phyloP scores from a whole-genome alignment of 345 rosid genomes.

The Populus tremula region DNA sequence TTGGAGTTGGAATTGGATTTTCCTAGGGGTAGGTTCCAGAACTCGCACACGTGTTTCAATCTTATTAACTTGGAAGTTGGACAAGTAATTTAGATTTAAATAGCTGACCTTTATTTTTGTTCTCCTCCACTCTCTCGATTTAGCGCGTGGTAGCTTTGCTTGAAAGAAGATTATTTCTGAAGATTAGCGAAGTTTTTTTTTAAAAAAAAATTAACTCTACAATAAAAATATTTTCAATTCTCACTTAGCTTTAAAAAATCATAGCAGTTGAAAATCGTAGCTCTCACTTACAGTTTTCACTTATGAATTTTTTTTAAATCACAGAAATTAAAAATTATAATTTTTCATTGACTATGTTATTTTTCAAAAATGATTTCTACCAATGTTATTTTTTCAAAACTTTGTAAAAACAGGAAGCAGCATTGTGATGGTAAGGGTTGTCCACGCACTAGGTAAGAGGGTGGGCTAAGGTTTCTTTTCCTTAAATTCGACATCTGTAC shows the following conservation, averaged over 20 bases:
- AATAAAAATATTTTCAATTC: too few species aligned
- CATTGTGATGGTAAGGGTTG: not conserved
- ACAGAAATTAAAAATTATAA: too few species aligned
- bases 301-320: too few species aligned
- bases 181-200: not conserved
- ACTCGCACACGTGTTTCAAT: constrained; percentile 29
- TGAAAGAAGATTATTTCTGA: not conserved
- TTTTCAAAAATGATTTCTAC: too few species aligned
- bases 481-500: not conserved
- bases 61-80: not conserved
- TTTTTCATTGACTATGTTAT: too few species aligned
- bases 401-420: too few species aligned
- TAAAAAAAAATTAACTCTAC: too few species aligned
- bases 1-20: not conserved
- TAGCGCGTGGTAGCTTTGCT: not conserved
- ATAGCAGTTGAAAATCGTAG: too few species aligned
- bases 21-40: constrained; percentile 29
- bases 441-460: not conserved
- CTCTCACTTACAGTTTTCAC: too few species aligned
- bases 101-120: not conserved
- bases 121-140: constrained; percentile 5
- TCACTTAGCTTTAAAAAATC: too few species aligned
- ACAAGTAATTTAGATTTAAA: not conserved
- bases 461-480: not conserved
- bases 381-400: not conserved